phyloP scores from a whole-genome alignment of 2,329 filamentous ascomycete species.

The Mariannaea sp. region DNA sequence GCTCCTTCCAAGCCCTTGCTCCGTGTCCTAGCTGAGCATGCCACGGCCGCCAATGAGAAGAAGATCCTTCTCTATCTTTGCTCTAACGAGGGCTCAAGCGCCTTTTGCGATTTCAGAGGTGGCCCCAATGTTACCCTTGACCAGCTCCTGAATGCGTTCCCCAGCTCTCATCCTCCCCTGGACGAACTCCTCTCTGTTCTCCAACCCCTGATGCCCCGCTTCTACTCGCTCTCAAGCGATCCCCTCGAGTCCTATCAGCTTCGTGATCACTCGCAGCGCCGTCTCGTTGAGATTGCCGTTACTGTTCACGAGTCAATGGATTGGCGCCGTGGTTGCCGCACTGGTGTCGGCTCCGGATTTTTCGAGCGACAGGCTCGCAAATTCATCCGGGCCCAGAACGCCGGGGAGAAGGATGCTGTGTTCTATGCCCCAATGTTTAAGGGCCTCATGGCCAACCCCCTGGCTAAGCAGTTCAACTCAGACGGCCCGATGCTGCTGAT shows the following conservation, averaged over 20 bases:
- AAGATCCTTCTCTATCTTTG: constrained; percentile 86
- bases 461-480: constrained; percentile 87
- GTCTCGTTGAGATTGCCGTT: constrained; percentile 94
- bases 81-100: constrained; percentile 86
- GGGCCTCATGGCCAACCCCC: constrained; percentile 94
- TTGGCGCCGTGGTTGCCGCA: constrained; percentile 74
- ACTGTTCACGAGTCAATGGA: constrained; percentile 87
- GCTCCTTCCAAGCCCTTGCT: constrained; percentile 88
- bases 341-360: constrained; percentile 90
- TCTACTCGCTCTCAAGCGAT: constrained; percentile 97
- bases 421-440: constrained; percentile 96
- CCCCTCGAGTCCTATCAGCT: constrained; percentile 76
- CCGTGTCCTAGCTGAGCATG: constrained; percentile 83
- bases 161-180: constrained; percentile 85
- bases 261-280: constrained; percentile 71
- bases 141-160: constrained; percentile 90
- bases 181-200: constrained; percentile 80
- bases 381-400: constrained; percentile 69
- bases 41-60: constrained; percentile 79
- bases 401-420: constrained; percentile 61
- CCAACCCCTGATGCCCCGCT: constrained; percentile 91
- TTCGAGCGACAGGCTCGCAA: constrained; percentile 82
- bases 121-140: constrained; percentile 83
- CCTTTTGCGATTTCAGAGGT: constrained; percentile 93
- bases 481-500: constrained; percentile 98